A percentile compares a stretch with the other conserved stretches of the same genome.
Evolutionary conservation across 2,329 filamentous ascomycete genomes (phyloP).

Genomic region (Trichoderma sp.): DNA sequence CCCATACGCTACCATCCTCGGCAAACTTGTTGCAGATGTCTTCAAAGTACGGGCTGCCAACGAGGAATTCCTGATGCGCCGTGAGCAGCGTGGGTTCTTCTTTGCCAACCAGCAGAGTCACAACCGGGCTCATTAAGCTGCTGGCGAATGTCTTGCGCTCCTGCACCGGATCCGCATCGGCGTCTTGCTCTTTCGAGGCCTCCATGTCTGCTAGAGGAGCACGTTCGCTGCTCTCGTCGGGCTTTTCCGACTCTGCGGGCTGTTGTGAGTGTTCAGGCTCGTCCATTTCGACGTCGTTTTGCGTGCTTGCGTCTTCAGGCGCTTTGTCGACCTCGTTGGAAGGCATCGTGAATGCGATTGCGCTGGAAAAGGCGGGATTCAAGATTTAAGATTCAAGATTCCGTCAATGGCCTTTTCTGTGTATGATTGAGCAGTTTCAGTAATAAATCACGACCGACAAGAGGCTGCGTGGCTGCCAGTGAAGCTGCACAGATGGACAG

Average conservation of each 20-base stretch:
- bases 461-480: background rate
- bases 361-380: background rate
- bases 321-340: conserved; percentile 26
- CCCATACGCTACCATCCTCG: conserved; percentile 57
- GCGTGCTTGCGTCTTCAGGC: conserved; percentile 24
- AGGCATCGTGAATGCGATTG: conserved; percentile 27
- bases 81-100: conserved; percentile 64
- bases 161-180: conserved; percentile 35
- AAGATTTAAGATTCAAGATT: background rate
- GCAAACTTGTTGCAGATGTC: conserved; percentile 60
- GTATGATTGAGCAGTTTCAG: background rate
- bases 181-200: conserved; percentile 30
- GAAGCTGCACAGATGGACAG: background rate
- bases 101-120: conserved; percentile 63
- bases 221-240: conserved; percentile 33
- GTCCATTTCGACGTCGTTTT: conserved; percentile 41
- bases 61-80: conserved; percentile 76
- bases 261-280: conserved; percentile 27
- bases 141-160: conserved; percentile 49
- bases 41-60: conserved; percentile 71
- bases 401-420: too few relatives aligned
- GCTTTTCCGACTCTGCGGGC: conserved; percentile 32
- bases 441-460: background rate
- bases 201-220: conserved; percentile 41
- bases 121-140: conserved; percentile 67